phyloP scores from a whole-genome alignment of 805 yeast genomes.

The Metschnikowia henanensis region DNA sequence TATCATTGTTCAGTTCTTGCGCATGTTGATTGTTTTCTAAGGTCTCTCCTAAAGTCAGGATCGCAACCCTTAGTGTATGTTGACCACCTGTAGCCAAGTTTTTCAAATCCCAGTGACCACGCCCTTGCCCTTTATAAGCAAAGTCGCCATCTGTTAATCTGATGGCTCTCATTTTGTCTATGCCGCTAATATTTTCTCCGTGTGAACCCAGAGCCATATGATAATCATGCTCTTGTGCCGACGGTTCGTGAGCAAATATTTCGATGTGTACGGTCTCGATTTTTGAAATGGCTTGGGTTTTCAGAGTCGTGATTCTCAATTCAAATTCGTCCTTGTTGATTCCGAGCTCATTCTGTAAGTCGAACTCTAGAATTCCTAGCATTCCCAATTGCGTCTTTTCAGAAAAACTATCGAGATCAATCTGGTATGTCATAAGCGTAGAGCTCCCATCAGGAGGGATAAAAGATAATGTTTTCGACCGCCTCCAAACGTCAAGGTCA shows the following conservation, averaged over 20 bases:
- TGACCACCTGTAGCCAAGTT: slow-evolving; percentile 59
- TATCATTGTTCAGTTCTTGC: not conserved
- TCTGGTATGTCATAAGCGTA: slow-evolving; percentile 58
- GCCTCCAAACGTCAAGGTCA: slow-evolving; percentile 51
- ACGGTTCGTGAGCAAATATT: slow-evolving; percentile 21
- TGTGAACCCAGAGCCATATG: not conserved
- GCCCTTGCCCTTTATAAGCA: slow-evolving; percentile 49
- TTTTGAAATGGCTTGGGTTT: slow-evolving; percentile 28
- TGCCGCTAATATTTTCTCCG: slow-evolving; percentile 10
- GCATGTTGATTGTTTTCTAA: not conserved
- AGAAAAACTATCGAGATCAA: slow-evolving; percentile 45
- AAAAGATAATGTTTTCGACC: slow-evolving; percentile 55
- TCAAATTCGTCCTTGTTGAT: slow-evolving; percentile 58
- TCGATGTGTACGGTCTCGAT: slow-evolving; percentile 34
- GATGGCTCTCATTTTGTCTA: slow-evolving; percentile 49
- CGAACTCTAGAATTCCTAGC: slow-evolving; percentile 57
- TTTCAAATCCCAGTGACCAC: slow-evolving; percentile 67
- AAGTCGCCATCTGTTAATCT: slow-evolving; percentile 81
- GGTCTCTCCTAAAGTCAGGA: slow-evolving; percentile 20
- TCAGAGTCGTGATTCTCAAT: slow-evolving; percentile 47
- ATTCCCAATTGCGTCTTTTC: slow-evolving; percentile 23
- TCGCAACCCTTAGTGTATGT: slow-evolving; percentile 65
- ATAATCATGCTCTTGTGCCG: slow-evolving; percentile 10
- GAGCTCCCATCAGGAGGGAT: slow-evolving; percentile 88
- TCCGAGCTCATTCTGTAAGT: slow-evolving; percentile 56